Conservation (phyloP, 1,139 yeast genomes). For the Eremothecium sinecaudum region DNA sequence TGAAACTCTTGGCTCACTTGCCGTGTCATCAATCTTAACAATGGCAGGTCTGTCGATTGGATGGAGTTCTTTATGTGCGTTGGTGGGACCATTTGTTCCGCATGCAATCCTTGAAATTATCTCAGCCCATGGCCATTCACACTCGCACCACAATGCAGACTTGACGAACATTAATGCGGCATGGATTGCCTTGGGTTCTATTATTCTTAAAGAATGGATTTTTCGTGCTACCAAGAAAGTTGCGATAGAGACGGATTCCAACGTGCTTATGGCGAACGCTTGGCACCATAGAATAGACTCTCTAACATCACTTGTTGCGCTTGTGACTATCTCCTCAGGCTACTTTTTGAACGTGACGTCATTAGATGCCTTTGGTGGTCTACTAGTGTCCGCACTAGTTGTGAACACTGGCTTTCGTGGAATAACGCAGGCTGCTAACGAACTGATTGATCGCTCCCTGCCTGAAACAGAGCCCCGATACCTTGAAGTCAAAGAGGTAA, state of each 20-base stretch:
- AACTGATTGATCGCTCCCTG: slow-evolving; percentile 57
- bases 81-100: slow-evolving; percentile 61
- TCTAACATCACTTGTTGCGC: slow-evolving; percentile 82
- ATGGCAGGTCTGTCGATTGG: slow-evolving; percentile 90
- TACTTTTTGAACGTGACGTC: slow-evolving; percentile 67
- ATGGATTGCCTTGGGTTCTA: slow-evolving; percentile 88
- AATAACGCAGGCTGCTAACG: slow-evolving; percentile 57
- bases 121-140: slow-evolving; percentile 37
- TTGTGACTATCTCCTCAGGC: slow-evolving; percentile 80
- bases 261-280: slow-evolving; percentile 89
- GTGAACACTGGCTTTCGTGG: slow-evolving; percentile 80
- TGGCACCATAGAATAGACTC: slow-evolving; percentile 99
- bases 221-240: slow-evolving; percentile 73
- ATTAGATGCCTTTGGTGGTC: slow-evolving; percentile 87
- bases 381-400: slow-evolving; percentile 70
- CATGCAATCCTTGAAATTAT: slow-evolving; percentile 41
- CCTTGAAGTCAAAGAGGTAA: slow-evolving; percentile 32
- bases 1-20: slow-evolving; percentile 83
- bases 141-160: slow-evolving; percentile 36
- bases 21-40: slow-evolving; percentile 73
- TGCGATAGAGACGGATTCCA: slow-evolving; percentile 69
- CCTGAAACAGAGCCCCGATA: slow-evolving; percentile 36
- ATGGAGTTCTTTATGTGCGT: slow-evolving; percentile 67
- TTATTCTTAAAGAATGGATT: slow-evolving; percentile 76
- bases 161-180: slow-evolving; percentile 82